phyloP scores from a whole-genome alignment of 352 stramenopile species.

The Halophytophthora polymorphica region DNA sequence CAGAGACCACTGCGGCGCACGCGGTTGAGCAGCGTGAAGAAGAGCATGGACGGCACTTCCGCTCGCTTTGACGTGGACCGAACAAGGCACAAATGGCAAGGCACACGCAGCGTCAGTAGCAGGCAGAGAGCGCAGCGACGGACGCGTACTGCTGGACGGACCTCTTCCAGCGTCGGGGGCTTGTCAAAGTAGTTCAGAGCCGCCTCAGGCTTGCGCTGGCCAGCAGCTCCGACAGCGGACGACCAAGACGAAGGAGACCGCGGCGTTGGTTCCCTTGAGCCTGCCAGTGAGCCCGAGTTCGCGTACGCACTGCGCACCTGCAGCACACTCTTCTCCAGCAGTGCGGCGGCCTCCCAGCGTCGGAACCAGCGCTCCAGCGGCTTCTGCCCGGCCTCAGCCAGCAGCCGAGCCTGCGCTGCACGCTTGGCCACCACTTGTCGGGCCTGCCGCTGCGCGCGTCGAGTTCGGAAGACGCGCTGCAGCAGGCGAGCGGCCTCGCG shows the following conservation, averaged over 20 bases:
- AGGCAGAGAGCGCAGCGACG: no score
- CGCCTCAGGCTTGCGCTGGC: slow-evolving; percentile 9
- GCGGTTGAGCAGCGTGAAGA: slow-evolving; percentile 70
- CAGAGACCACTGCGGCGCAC: slow-evolving; percentile 62
- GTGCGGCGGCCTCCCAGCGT: slow-evolving; percentile 36
- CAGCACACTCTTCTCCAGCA: slow-evolving; percentile 51
- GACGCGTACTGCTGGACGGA: slow-evolving; percentile 24
- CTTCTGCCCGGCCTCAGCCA: slow-evolving; percentile 46
- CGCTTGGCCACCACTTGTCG: slow-evolving; percentile 45
- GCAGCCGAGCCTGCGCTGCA: slow-evolving; percentile 37
- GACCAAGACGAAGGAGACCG: no score
- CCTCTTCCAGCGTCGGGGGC: slow-evolving; percentile 47
- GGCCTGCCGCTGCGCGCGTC: slow-evolving; percentile 38
- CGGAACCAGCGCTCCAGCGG: slow-evolving; percentile 60
- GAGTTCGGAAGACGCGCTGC: slow-evolving; percentile 46
- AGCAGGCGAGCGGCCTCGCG: slow-evolving; percentile 34
- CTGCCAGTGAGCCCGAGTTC: slow-evolving; percentile 10
- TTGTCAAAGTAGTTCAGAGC: slow-evolving; percentile 16
- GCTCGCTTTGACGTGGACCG: slow-evolving; percentile 27
- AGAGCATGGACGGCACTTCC: slow-evolving; percentile 60
- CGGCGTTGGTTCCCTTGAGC: slow-evolving; percentile 19
- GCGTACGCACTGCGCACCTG: slow-evolving; percentile 28
- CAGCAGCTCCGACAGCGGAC: slow-evolving; percentile 3
- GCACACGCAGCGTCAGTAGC: not conserved
- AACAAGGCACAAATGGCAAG: slow-evolving; percentile 2